Evolutionary conservation across 192 early-diverging fungal species (phyloP).

Genomic region (Coemansia sp.): DNA sequence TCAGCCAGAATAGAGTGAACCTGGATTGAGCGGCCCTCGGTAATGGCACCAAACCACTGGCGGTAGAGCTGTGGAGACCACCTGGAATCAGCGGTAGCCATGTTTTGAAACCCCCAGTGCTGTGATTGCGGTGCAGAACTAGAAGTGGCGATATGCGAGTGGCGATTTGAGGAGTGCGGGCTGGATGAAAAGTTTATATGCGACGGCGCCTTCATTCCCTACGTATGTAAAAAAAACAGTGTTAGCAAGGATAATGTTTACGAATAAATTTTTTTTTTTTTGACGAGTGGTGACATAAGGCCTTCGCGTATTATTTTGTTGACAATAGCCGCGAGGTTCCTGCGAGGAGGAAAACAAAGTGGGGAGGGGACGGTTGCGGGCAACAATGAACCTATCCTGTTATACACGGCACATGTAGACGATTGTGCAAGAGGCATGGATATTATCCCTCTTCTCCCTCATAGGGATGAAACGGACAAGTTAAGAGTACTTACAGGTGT

Average conservation of each 20-base stretch:
- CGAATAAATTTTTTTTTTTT: background rate
- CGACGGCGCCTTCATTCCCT: slow-evolving; percentile 56
- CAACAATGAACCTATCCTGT: slow-evolving; percentile 5
- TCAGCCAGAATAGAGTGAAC: slow-evolving; percentile 55
- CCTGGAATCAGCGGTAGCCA: slow-evolving; percentile 3
- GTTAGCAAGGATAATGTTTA: slow-evolving; percentile 3
- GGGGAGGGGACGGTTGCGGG: slow-evolving; percentile 6
- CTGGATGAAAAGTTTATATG: slow-evolving; percentile 56
- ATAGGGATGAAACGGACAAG: background rate
- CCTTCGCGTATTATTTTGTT: background rate
- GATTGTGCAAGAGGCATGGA: background rate
- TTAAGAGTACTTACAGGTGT: slow-evolving; percentile 45
- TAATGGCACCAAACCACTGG: slow-evolving; percentile 59
- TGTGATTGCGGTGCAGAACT: slow-evolving; percentile 6
- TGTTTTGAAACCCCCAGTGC: slow-evolving; percentile 8
- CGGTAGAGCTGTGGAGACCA: slow-evolving; percentile 47
- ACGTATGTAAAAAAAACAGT: background rate
- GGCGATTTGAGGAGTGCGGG: slow-evolving; percentile 32
- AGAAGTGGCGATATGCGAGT: slow-evolving; percentile 14
- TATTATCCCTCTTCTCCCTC: background rate
- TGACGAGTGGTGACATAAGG: slow-evolving; percentile 7
- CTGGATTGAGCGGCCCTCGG: slow-evolving; percentile 57
- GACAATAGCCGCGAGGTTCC: background rate
- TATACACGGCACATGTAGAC: background rate
- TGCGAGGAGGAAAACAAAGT: background rate